Evolutionary conservation across 257 asterid species (phyloP).

Genomic region (Pogostemon cablin): DNA sequence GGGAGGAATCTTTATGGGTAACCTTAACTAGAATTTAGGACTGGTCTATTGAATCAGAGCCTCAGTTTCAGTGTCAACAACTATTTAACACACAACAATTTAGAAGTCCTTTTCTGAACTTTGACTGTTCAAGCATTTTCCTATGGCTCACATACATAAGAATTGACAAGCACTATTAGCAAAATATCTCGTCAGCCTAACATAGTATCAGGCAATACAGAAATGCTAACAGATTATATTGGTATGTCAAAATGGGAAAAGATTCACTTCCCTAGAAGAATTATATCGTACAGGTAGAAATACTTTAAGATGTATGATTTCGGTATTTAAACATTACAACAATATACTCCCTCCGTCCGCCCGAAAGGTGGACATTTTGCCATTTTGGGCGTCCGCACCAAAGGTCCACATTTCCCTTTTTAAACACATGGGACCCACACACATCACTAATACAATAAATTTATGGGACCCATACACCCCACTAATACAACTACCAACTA

Average conservation of each 20-base stretch:
- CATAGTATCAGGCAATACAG: conserved; percentile 17
- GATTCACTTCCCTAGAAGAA: neutral
- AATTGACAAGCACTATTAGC: neutral
- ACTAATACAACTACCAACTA: too few species aligned
- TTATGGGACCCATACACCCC: too few species aligned
- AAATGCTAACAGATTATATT: neutral
- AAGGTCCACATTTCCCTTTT: too few species aligned
- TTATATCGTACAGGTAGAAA: neutral
- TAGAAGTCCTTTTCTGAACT: conserved; percentile 17
- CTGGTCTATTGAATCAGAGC: neutral
- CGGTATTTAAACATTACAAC: neutral
- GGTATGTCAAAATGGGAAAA: neutral
- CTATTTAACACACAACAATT: conserved; percentile 13
- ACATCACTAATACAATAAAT: too few species aligned
- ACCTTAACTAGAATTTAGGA: neutral
- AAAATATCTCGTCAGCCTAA: conserved; percentile 4
- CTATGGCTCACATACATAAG: conserved; percentile 2
- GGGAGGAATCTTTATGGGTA: conserved; percentile 1
- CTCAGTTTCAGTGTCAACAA: neutral
- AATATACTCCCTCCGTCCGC: neutral
- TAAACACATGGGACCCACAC: too few species aligned
- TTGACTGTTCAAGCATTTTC: conserved; percentile 7
- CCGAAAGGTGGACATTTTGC: too few species aligned
- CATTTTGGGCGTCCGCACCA: too few species aligned
- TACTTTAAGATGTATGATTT: neutral